Evolutionary conservation across 768 basidiomycete genomes (phyloP).

Genomic region (Calocybe indica): DNA sequence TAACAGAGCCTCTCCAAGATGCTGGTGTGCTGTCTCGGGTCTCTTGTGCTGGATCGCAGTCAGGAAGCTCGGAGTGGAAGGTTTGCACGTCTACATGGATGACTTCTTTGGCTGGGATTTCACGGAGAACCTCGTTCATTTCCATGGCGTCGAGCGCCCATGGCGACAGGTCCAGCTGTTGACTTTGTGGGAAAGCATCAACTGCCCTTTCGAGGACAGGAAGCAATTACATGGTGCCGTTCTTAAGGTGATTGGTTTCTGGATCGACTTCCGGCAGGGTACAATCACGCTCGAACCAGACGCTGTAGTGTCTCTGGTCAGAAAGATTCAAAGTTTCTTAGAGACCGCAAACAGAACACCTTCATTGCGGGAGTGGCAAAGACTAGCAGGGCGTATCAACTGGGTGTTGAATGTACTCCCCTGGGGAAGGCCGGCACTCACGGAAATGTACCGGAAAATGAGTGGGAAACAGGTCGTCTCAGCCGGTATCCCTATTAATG

Average conservation of each 20-base stretch:
- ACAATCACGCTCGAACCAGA: slow-evolving; percentile 13
- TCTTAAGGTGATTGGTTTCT: slow-evolving; percentile 31
- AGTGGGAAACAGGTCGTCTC: background rate
- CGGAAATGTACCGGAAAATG: background rate
- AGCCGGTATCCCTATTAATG: background rate
- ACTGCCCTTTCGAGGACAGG: slow-evolving; percentile 17
- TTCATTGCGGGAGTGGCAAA: background rate
- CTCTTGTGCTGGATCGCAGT: no score
- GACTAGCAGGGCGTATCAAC: background rate
- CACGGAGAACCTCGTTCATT: background rate
- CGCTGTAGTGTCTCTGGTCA: background rate
- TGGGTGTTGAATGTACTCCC: slow-evolving; percentile 2
- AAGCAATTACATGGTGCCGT: slow-evolving; percentile 19
- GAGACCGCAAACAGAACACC: background rate
- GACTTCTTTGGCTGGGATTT: slow-evolving; percentile 3
- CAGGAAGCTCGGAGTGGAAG: no score
- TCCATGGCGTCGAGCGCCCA: background rate
- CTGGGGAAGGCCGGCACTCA: background rate
- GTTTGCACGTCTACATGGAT: slow-evolving; percentile 1
- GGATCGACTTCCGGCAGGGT: slow-evolving; percentile 20
- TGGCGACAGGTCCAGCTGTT: slow-evolving; percentile 7
- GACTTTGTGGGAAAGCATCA: slow-evolving; percentile 17
- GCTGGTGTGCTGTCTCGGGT: no score
- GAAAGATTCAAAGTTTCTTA: background rate
- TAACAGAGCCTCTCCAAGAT: no score